Percentiles rank a stretch among this genome's conserved stretches.
Evolutionary conservation across 257 asterid species (phyloP).

Genomic region (Fraxinus excelsior): DNA sequence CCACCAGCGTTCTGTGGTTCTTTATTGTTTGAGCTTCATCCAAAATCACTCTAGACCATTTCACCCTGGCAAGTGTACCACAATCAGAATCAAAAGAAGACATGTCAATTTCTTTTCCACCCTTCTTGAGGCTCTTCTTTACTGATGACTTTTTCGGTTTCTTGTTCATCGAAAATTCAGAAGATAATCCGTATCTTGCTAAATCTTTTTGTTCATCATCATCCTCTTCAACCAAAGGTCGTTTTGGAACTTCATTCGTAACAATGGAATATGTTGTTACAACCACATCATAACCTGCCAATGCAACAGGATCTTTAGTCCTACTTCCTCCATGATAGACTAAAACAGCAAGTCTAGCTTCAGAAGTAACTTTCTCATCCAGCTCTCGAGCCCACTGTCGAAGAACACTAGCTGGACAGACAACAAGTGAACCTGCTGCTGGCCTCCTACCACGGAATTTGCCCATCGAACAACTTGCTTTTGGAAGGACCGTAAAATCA

Average conservation of each 20-base stretch:
- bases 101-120: conserved; percentile 53
- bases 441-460: conserved; percentile 71
- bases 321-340: conserved; percentile 92
- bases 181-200: conserved; percentile 71
- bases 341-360: conserved; percentile 57
- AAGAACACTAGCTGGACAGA: conserved; percentile 98
- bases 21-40: conserved; percentile 98
- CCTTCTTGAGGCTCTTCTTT: conserved; percentile 72
- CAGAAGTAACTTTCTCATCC: conserved; percentile 69
- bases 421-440: conserved; percentile 88
- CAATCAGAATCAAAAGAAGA: conserved; percentile 61
- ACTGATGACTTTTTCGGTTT: conserved; percentile 56
- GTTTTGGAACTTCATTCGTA: conserved; percentile 89
- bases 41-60: conserved; percentile 91
- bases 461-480: conserved; percentile 45
- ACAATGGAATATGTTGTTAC: conserved; percentile 95
- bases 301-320: conserved; percentile 62
- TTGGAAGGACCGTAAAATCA: conserved; percentile 54
- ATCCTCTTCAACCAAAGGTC: conserved; percentile 84
- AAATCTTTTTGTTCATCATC: conserved; percentile 68
- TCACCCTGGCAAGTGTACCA: conserved; percentile 87
- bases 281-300: conserved; percentile 86
- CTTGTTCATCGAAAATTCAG: conserved; percentile 62
- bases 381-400: conserved; percentile 96
- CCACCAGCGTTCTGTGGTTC: conserved; percentile 95